These are phyloP conservation scores for Quercus lobata DNA, from an alignment of 331 rosid species.

Conservation along the genomic window DNA sequence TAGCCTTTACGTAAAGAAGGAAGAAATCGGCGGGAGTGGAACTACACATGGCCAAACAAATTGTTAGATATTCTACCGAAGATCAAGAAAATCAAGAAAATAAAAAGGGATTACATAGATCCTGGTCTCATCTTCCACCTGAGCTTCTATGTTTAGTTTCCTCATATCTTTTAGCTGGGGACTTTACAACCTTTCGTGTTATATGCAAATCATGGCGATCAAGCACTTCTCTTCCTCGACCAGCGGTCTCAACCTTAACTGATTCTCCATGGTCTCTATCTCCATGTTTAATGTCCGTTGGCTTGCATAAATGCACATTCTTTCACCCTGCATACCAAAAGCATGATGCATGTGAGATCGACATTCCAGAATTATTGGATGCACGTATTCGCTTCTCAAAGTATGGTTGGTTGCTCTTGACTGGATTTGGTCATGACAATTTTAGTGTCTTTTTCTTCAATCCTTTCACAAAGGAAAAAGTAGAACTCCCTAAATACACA, in stretches of 20 bases:
- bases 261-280: not conserved
- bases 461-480: too few relatives aligned
- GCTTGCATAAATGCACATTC: not conserved
- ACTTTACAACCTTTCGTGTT: not conserved
- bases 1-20: too few relatives aligned
- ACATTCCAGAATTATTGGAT: not conserved
- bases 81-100: not conserved
- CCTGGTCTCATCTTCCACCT: not conserved
- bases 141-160: not conserved
- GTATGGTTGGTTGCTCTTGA: too few relatives aligned
- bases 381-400: not conserved
- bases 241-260: not conserved
- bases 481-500: too few relatives aligned
- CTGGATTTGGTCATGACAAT: rapidly evolving
- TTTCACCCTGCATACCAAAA: not conserved
- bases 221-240: not conserved
- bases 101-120: not conserved
- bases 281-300: not conserved
- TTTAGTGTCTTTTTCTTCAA: too few relatives aligned
- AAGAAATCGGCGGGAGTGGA: too few relatives aligned
- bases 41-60: not conserved
- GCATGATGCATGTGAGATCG: not conserved
- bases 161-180: not conserved
- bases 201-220: not conserved
- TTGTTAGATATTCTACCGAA: not conserved